Base-by-base conservation (phyloP, 2,329 filamentous ascomycete species). In the Tolypocladium guangdongense region DNA sequence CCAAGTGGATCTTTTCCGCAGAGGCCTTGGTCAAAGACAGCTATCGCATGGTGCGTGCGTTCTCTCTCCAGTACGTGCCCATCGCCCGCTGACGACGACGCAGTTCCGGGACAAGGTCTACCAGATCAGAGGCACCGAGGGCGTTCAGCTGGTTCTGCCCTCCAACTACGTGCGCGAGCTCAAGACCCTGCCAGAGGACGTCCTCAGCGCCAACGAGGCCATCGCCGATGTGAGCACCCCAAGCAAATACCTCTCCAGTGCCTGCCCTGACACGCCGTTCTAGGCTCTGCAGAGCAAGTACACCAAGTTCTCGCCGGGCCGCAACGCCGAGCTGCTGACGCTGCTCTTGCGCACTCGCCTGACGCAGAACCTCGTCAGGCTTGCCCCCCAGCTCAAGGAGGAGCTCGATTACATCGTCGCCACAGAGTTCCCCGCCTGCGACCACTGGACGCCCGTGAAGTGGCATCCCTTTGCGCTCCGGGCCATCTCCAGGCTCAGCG, bases 391-490 rank as follows among this genome's bases (percentile, higher is more conserved):
- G 52, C 67, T 78, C 24, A 76, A 73, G 53, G 63, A 69, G 27
- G 76, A 78, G 59, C 64, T 78, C 22, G 73, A 78, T 55, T 65
- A 70, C 55, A 69, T 77, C 30, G 56, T 75, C 7, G 69, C 67
- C 12, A 70, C 71, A 1, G 76, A 78, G 60, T 77, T 79, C 41
- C 74, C 76, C 6, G 63, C 68, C 18, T 78, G 75, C 57, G 65
- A 74, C 52, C 78, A 81, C 56, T 82, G 80, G 80, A 80, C 74
- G 1, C 62, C 76, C 0, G 72, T 81, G 50, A 74, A 73, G 58
- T 72, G 81, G 58, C 76, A 79, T 38, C 72, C 74, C 0, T 75
- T 81, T 54, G 67, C 78, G 45, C 68, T 82, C 2, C 69, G 76
- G 24, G 70, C 75, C 4, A 68, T 83, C 12, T 74, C 79, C 7